These are phyloP conservation scores for Obelidium mucronatum DNA, from an alignment of 192 early-diverging fungal genomes.

Conservation along the genomic window DNA sequence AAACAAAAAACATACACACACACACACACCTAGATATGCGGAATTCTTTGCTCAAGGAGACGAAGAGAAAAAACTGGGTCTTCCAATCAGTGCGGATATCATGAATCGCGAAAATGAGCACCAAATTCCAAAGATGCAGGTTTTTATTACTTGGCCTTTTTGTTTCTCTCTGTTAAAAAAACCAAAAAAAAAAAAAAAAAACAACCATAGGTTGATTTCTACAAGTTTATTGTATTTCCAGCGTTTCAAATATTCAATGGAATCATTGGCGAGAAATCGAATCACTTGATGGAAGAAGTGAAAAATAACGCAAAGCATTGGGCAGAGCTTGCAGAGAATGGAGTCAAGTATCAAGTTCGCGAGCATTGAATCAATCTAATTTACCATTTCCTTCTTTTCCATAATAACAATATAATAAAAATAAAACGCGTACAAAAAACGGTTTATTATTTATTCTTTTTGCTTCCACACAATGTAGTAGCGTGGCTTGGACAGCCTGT, in stretches of 20 bases:
- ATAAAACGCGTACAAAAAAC: too few species aligned
- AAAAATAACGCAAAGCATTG: slow-evolving; percentile 40
- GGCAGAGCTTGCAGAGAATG: slow-evolving; percentile 34
- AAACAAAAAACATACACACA: too few species aligned
- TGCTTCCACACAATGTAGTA: slow-evolving; percentile 37
- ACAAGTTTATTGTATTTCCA: slow-evolving; percentile 47
- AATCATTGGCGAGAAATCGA: background rate
- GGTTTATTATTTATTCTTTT: too few species aligned
- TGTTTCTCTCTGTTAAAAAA: background rate
- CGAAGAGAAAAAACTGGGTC: slow-evolving; percentile 49
- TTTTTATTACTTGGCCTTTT: slow-evolving; percentile 16
- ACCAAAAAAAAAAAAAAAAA: background rate
- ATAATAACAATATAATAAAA: too few species aligned
- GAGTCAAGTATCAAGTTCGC: slow-evolving; percentile 25
- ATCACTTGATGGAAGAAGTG: slow-evolving; percentile 30
- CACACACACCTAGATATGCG: slow-evolving; percentile 35
- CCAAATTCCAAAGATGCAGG: slow-evolving; percentile 55
- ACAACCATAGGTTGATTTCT: slow-evolving; percentile 40
- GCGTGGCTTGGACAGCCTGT: slow-evolving; percentile 17
- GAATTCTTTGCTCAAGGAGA: slow-evolving; percentile 61
- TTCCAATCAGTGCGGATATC: slow-evolving; percentile 50
- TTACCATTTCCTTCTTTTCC: too few species aligned
- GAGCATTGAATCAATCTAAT: background rate
- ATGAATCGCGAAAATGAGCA: slow-evolving; percentile 48
- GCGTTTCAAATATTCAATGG: slow-evolving; percentile 41